These are phyloP conservation scores for Cyclotella choctawhatcheeana DNA, from an alignment of 108 stramenopile genomes.

Conservation along the genomic window DNA sequence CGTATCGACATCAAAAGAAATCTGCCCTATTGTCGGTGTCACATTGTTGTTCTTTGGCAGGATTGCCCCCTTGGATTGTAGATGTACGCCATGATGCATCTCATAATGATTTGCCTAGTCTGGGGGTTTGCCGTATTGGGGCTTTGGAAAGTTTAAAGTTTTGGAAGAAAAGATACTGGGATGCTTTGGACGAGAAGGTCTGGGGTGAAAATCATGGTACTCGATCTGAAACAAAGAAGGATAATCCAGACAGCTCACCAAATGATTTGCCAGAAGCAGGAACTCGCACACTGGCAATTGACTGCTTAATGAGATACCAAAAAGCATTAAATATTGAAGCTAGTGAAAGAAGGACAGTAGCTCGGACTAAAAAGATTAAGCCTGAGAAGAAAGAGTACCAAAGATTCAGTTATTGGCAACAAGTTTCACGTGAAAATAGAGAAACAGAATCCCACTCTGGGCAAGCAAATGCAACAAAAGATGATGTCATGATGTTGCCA, in stretches of 20 bases:
- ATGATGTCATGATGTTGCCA: slow-evolving; percentile 7
- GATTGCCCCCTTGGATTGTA: slow-evolving; percentile 84
- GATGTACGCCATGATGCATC: slow-evolving; percentile 84
- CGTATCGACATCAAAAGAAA: slow-evolving; percentile 63
- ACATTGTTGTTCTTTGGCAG: slow-evolving; percentile 67
- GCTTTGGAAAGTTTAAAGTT: slow-evolving; percentile 72
- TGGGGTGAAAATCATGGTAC: slow-evolving; percentile 30
- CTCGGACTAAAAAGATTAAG: slow-evolving; percentile 2
- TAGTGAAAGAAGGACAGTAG: slow-evolving; percentile 14
- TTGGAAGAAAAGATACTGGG: slow-evolving; percentile 72
- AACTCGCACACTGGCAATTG: slow-evolving; percentile 26
- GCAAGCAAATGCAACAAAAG: not conserved
- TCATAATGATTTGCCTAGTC: slow-evolving; percentile 76
- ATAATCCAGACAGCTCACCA: not conserved
- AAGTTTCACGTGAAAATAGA: slow-evolving; percentile 8
- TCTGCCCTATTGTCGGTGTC: slow-evolving; percentile 52
- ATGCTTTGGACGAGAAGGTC: slow-evolving; percentile 26
- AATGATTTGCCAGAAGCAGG: slow-evolving; percentile 21
- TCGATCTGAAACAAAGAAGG: not conserved
- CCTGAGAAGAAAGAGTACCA: not conserved
- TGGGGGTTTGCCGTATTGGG: slow-evolving; percentile 67
- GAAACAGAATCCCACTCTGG: not conserved
- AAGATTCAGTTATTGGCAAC: slow-evolving; percentile 9
- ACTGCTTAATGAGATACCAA: slow-evolving; percentile 32
- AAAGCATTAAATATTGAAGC: slow-evolving; percentile 32